phyloP scores from a whole-genome alignment of 768 basidiomycete species.

The Podaxis pistillaris region DNA sequence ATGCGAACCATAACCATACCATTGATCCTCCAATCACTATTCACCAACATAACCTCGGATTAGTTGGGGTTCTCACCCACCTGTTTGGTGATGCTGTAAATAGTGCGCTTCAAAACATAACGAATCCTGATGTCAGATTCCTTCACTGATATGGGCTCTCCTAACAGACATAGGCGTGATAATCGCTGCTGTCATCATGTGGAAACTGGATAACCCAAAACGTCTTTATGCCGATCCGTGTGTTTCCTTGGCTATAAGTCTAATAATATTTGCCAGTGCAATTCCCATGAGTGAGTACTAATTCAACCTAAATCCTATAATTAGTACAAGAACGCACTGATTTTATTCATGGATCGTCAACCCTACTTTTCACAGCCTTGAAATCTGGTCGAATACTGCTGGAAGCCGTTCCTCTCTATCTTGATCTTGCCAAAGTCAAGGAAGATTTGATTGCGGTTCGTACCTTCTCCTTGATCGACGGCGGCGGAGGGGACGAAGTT shows the following conservation, averaged over 20 bases:
- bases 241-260: slow-evolving; percentile 45
- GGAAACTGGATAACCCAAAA: slow-evolving; percentile 36
- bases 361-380: slow-evolving; percentile 28
- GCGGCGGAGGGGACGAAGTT: neutral
- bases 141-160: neutral
- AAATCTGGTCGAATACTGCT: slow-evolving; percentile 50
- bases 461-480: slow-evolving; percentile 16
- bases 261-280: slow-evolving; percentile 52
- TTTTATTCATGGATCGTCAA: neutral
- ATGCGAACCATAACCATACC: slow-evolving; percentile 50
- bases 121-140: slow-evolving; percentile 4
- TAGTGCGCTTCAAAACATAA: slow-evolving; percentile 32
- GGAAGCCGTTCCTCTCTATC: slow-evolving; percentile 48
- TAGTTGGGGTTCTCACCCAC: slow-evolving; percentile 49
- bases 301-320: neutral
- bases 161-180: slow-evolving; percentile 52
- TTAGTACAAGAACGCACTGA: neutral
- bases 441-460: slow-evolving; percentile 45
- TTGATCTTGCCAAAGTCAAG: slow-evolving; percentile 48
- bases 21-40: slow-evolving; percentile 32
- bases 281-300: slow-evolving; percentile 46
- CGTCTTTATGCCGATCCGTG: slow-evolving; percentile 57
- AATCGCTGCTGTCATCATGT: slow-evolving; percentile 46
- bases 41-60: slow-evolving; percentile 41
- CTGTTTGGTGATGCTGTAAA: slow-evolving; percentile 53